Conservation (phyloP, 305 asterid species). For the Fraxinus floribunda region DNA sequence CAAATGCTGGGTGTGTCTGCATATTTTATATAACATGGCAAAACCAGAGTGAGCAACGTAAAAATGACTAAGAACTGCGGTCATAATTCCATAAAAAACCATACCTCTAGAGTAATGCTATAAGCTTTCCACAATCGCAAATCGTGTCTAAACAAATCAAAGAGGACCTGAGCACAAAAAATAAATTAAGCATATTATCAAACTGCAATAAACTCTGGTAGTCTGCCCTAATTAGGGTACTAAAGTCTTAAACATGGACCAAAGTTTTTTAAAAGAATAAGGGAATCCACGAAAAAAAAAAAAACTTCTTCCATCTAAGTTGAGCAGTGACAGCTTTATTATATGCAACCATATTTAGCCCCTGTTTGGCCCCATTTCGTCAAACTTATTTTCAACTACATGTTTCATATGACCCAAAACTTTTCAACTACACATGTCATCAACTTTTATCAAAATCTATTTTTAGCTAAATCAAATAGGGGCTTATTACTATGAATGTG, state of each 20-base stretch:
- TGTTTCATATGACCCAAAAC: not conserved
- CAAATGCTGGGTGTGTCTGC: constrained; percentile 70
- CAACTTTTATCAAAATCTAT: not conserved
- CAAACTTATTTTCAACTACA: not conserved
- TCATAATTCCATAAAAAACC: constrained; percentile 8
- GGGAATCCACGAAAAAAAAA: not conserved
- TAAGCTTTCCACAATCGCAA: constrained; percentile 88
- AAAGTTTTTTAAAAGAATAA: not conserved
- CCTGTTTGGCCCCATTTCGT: not conserved
- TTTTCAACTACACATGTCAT: not conserved
- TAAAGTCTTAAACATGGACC: too few species aligned
- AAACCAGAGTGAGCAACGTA: constrained; percentile 13
- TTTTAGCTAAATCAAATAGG: not conserved
- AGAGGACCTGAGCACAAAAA: constrained; percentile 63
- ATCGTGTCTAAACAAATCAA: constrained; percentile 86
- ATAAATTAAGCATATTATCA: constrained; percentile 19
- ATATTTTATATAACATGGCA: constrained; percentile 1
- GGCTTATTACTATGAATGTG: not conserved
- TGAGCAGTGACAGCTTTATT: not conserved
- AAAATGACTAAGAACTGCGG: not conserved
- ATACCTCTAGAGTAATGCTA: constrained; percentile 76
- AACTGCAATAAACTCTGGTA: not conserved
- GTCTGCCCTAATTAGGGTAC: not conserved
- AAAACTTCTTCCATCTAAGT: not conserved
- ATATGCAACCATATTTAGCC: not conserved